Evolutionary conservation across 805 yeast genomes (phyloP), one percentile per base, ranked within the genome.

Genomic region (Wickerhamiella slavikovae): DNA sequence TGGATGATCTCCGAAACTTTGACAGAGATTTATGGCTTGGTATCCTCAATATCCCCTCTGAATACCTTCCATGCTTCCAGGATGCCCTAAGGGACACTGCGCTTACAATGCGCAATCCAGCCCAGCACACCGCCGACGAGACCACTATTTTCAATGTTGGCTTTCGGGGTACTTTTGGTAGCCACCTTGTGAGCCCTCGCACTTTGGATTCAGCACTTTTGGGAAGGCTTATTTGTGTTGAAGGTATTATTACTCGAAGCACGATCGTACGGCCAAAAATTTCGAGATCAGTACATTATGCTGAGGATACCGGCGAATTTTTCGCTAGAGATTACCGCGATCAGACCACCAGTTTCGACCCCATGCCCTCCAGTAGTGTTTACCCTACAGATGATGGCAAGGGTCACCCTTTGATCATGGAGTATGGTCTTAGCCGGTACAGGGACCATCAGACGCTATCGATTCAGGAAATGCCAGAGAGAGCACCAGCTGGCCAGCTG

Each of bases 391-490:
- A 79, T 44, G 98, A 89, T 47, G 65, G 77, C 12, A 89, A 80
- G 27, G 95, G 95, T 5, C 73, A 83, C 53, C 79, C 78, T 41
- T 57, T 89, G 39, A 62, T 68, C 13, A 83, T 94, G 1, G 96
- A 89, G 50, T 89, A 79, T 45, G 98, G 98, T 1, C 76, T 71
- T 46, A 73, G 83, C 5, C 80, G 91, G 17, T 89, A 79, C 50
- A 64, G 85, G 42, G 98, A 89, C 53, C 94, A 85, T 49, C 98
- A 89, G 54, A 75, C 80, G 23, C 65, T 89, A 22, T 68, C 94
- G 0, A 74, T 89, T 22, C 98, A 89, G 52, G 98, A 89, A 56
- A 78, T 89, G 79, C 96, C 98, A 1, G 96, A 89, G 55, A 63
- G 73, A 38, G 94, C 96, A 1, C 98, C 96, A 11, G 92, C 96